Base-by-base conservation (phyloP, 1,284 basidiomycete species). In the Rhodotorula sp. region DNA sequence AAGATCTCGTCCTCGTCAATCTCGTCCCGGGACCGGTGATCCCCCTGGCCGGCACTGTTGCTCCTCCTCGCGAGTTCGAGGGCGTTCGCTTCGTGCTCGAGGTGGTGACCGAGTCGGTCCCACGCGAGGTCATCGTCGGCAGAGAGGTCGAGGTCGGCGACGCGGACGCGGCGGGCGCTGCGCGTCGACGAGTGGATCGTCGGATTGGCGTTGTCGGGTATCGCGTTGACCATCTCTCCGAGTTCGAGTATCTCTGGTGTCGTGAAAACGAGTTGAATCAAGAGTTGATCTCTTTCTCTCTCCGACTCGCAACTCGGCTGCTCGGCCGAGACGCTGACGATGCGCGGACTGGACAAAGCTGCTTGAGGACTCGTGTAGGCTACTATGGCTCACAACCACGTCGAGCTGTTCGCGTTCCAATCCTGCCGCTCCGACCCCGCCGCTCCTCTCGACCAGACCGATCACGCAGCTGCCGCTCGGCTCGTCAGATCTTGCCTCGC, bases 1-100 rank as follows among this genome's bases (percentile, higher is more conserved):
- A 86, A 90, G 70, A 90, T 85, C 78, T 89, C 88, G 58, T 88
- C 85, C 72, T 85, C 83, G 80, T 90, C 88, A 64, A 90, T 89
- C 59, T 71, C 72, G 64, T 66, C 76, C 14, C 37, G 37, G 37
- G 12, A 24, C 45, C 14, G 17, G 20, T 15, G 26, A 8, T 15
- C 20, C 33, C 24, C 12, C 53, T 29, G 26, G 62, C 68, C 18
- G 33, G 60, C 15, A 48, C 49, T 24, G 54, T 10, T 26, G 14
- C 14, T 29, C 22, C 53, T n/a, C 26, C 17, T 17, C 26, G 26
- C 17, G 24, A 24, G 51, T 55, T 51, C 44, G 37, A 26, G 24
- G 33, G 12, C 42, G 17, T 42, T 20, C 17, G 26, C 53, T 54
- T 30, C 66, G 49, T 59, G 45, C 48, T 56, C 48, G 48, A 71